phyloP scores from a whole-genome alignment of 257 asterid genomes.

The Nyctanthes arbortristis region DNA sequence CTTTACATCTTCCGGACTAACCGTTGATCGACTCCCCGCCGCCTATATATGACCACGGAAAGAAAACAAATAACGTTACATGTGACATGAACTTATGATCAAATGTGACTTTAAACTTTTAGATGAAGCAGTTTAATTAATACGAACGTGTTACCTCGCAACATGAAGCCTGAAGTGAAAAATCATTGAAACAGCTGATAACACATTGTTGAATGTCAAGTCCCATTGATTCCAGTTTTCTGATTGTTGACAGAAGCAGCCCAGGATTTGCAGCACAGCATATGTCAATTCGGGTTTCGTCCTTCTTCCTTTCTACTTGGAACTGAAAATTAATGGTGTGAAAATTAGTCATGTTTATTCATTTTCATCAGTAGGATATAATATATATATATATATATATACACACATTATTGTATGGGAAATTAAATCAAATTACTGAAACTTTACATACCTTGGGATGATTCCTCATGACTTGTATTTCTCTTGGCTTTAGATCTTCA shows the following conservation, averaged over 20 bases:
- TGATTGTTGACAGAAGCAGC: slow-evolving; percentile 60
- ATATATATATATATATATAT: too few relatives aligned
- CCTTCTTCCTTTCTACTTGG: slow-evolving; percentile 64
- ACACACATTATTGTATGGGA: too few relatives aligned
- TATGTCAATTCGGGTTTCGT: slow-evolving; percentile 58
- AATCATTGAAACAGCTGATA: slow-evolving; percentile 78
- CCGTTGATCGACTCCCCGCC: slow-evolving; percentile 42
- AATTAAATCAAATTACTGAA: too few relatives aligned
- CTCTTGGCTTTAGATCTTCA: slow-evolving; percentile 53
- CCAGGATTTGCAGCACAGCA: slow-evolving; percentile 74
- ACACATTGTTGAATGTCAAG: slow-evolving; percentile 89
- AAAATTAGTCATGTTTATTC: too few relatives aligned
- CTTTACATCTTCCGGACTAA: slow-evolving; percentile 57
- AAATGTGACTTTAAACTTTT: too few relatives aligned
- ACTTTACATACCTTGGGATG: slow-evolving; percentile 62
- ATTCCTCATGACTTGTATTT: slow-evolving; percentile 39
- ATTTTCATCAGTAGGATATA: too few relatives aligned
- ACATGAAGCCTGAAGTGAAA: slow-evolving; percentile 78
- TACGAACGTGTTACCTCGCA: slow-evolving; percentile 46
- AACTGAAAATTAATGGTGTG: slow-evolving; percentile 45
- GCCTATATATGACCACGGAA: slow-evolving; percentile 28
- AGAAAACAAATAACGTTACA: not conserved
- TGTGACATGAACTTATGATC: too few relatives aligned
- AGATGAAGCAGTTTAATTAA: not conserved
- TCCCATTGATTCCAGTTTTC: slow-evolving; percentile 72